Evolutionary conservation across 768 basidiomycete genomes (phyloP).

Genomic region (Mycena alexandri): DNA sequence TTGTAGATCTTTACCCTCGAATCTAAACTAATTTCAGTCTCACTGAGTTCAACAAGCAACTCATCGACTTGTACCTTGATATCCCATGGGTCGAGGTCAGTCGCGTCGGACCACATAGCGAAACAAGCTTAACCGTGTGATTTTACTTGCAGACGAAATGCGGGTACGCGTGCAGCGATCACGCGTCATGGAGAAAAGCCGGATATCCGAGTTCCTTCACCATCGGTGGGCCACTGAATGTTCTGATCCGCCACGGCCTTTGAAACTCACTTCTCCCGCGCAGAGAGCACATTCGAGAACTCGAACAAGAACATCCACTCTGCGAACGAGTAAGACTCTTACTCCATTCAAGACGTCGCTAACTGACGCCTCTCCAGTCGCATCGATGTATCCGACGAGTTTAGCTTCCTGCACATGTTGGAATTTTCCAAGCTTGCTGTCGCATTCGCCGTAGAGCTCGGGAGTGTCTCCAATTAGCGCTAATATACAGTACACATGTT

Average conservation of each 20-base stretch:
- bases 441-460: conserved; percentile 83
- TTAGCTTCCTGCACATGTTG: conserved; percentile 91
- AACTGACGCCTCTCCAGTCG: conserved; percentile 61
- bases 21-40: conserved; percentile 60
- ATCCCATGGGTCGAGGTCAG: conserved; percentile 82
- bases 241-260: conserved; percentile 31
- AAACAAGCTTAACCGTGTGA: conserved; percentile 26
- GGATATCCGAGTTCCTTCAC: conserved; percentile 90
- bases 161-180: conserved; percentile 95
- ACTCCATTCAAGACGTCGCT: conserved; percentile 21
- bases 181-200: conserved; percentile 89
- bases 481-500: conserved; percentile 9
- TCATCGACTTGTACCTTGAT: conserved; percentile 83
- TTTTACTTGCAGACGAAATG: conserved; percentile 75
- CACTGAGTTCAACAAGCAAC: conserved; percentile 82
- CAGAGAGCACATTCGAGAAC: conserved; percentile 80
- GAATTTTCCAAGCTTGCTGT: conserved; percentile 90
- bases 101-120: conserved; percentile 9
- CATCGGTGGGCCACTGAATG: conserved; percentile 66
- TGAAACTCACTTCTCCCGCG: conserved; percentile 33
- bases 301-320: conserved; percentile 90
- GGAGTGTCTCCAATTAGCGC: conserved; percentile 57
- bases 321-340: conserved; percentile 75
- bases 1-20: conserved; percentile 24
- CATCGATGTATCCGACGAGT: conserved; percentile 88